These are phyloP conservation scores for Bruguiera hainesii DNA, from an alignment of 441 rosid genomes.

Conservation along the genomic window DNA sequence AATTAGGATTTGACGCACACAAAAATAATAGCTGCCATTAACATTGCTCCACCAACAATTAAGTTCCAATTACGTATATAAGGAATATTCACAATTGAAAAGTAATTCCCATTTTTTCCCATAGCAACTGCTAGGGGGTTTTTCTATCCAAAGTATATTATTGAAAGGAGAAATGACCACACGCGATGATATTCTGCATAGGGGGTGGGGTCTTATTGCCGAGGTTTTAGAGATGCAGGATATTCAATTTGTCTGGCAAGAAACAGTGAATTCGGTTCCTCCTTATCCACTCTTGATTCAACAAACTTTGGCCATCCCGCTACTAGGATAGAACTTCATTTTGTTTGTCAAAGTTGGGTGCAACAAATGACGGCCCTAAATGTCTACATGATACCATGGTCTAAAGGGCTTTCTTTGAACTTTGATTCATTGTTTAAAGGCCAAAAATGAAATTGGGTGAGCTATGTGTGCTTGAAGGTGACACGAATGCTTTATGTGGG, in stretches of 20 bases:
- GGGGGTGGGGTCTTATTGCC: constrained; percentile 6
- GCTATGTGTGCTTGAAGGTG: constrained; percentile 13
- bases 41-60: not conserved
- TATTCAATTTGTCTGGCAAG: constrained; percentile 36
- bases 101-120: constrained; percentile 29
- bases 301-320: not conserved
- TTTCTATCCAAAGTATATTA: constrained; percentile 14
- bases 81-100: constrained; percentile 39
- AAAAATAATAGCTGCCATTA: no score
- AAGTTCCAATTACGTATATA: constrained; percentile 18
- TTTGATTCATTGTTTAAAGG: not conserved
- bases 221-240: constrained; percentile 11
- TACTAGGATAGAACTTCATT: constrained; percentile 8
- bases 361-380: constrained; percentile 8
- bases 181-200: constrained; percentile 16
- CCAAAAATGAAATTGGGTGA: not conserved
- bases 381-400: not conserved
- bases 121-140: constrained; percentile 15
- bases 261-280: constrained; percentile 21
- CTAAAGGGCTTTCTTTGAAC: constrained; percentile 16
- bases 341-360: not conserved
- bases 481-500: constrained; percentile 27
- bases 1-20: no score
- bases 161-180: constrained; percentile 27
- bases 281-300: constrained; percentile 24